Evolutionary conservation across 202 grass and related monocot genomes (phyloP), one percentile per base, ranked within the genome.

Genomic region (Saccharum hybrid): DNA sequence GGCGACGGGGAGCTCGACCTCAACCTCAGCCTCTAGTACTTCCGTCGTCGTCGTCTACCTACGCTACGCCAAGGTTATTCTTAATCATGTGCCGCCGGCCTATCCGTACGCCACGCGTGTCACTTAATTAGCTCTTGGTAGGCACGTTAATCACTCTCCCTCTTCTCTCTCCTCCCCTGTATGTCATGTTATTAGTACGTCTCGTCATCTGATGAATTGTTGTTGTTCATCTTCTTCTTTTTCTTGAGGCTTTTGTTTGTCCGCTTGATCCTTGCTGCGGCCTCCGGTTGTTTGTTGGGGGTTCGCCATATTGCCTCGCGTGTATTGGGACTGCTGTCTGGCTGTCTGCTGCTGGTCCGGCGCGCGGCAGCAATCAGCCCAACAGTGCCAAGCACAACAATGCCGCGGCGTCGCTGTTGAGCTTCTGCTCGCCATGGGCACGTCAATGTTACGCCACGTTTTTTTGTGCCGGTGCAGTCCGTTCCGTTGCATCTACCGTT

Each of bases 1-100:
- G 80, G 57, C 6, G 52, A 2, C 71, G 31, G 54, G n/a, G 81
- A 88, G 90, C 82, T 92, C 66, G 90, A 94, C 88, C 92, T 94
- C 61, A 90, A 79, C 51, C 40, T 94, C 23, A 92, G 90, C 72
- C 90, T 94, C 74, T 91, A 80, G 77, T 14, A 22, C 0, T 43
- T 43, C 42, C 42, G 42, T 43, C 10, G 10, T 43, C 40, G 40
- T 45, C 10, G 10, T 51, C 9, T 10, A 3, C 11, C 43, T 46
- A 13, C 42, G 2, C 42, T 11, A 12, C 12, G 26, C 72, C 68
- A 39, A 59, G 66, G 82, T 57, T 8, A 64, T 60, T 74, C 0
- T 48, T 48, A 75, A 76, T 59, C 80, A 1, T 33, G 67, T 21
- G 19, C 31, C 39, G 19, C 49, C 60, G 14, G 66, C 41, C 69